Evolutionary conservation across 352 stramenopile species (phyloP), one percentile per base, ranked within the genome.

Genomic region (Pythium dissimile): DNA sequence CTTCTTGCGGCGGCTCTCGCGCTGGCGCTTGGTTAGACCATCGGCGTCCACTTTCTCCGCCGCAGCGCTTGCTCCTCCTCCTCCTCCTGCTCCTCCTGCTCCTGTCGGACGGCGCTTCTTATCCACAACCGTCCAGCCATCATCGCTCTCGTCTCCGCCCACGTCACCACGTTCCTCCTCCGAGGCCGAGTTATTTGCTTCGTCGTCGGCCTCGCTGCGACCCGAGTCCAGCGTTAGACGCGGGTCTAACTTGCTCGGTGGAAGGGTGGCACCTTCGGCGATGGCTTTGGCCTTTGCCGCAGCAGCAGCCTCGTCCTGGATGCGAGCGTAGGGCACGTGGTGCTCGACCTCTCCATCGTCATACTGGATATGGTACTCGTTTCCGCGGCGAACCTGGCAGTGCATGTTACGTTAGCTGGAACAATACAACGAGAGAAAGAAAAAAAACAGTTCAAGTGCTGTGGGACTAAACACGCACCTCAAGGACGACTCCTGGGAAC

Each of bases 311-410:
- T 47, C 41, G 32, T 64, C 43, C 32, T 75, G 64, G 53, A 94
- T 88, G 34, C 75, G 63, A 27, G 67, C 64, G 46, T 74, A 59
- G 12, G 80, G 69, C n/a, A 94, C 84, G 37, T 76, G 75, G 47
- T 82, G 82, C 41, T 94, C 84, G 12, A 88, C 54, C 39, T 74
- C 81, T 31, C 80, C 84, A 34, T 94, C 84, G 66, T 94, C 84
- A 44, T 92, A 94, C 27, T 76, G 72, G 21, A 94, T 47, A 42
- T 88, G 71, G 63, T 91, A 94, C 54, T 84, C 64, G 51, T 72
- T 72, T 28, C 66, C 69, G 5, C 69, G 62, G 27, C 65, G 65
- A 5, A 72, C 64, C 69, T 77, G 55, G 24, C n/a, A 15, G 37
- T 23, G 28, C 47, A n/a, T 18, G 3, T 18, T 9, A 34, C 9